Evolutionary conservation across 2,329 filamentous ascomycete species (phyloP).

Genomic region (Colletotrichum sp.): DNA sequence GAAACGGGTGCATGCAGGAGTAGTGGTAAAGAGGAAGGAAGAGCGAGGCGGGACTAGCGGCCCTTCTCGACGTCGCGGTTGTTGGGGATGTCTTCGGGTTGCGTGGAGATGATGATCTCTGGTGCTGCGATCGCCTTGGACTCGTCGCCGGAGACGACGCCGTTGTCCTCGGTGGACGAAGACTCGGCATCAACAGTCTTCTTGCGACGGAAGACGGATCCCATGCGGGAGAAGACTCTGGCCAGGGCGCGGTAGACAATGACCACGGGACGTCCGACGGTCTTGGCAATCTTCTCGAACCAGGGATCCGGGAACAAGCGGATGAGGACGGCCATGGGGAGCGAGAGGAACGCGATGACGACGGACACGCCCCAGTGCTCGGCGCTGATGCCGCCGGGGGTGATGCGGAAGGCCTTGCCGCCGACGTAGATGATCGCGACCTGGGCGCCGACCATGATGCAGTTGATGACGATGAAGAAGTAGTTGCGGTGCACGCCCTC

Average conservation of each 20-base stretch:
- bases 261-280: constrained; percentile 96
- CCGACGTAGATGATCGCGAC: constrained; percentile 64
- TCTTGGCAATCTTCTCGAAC: constrained; percentile 98
- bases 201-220: constrained; percentile 10
- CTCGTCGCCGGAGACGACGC: not conserved
- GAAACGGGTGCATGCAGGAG: not conserved
- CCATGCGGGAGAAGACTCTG: constrained; percentile 23
- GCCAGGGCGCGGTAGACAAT: constrained; percentile 68
- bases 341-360: constrained; percentile 50
- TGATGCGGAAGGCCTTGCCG: constrained; percentile 56
- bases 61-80: constrained; percentile 10
- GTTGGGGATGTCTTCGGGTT: not conserved
- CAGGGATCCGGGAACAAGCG: constrained; percentile 54
- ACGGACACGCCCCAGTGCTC: constrained; percentile 60
- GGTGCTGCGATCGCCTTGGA: constrained; percentile 1
- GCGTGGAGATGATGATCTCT: constrained; percentile 7
- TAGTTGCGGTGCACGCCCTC: constrained; percentile 60
- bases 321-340: constrained; percentile 55
- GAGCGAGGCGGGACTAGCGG: not conserved
- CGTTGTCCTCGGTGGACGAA: not conserved
- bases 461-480: constrained; percentile 63
- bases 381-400: constrained; percentile 42
- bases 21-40: not conserved
- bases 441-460: constrained; percentile 62
- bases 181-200: not conserved